Percentiles rank a stretch among this genome's conserved stretches.
These are phyloP conservation scores for Leccinum holopus DNA, from an alignment of 1,284 basidiomycete species.

Conservation along the genomic window DNA sequence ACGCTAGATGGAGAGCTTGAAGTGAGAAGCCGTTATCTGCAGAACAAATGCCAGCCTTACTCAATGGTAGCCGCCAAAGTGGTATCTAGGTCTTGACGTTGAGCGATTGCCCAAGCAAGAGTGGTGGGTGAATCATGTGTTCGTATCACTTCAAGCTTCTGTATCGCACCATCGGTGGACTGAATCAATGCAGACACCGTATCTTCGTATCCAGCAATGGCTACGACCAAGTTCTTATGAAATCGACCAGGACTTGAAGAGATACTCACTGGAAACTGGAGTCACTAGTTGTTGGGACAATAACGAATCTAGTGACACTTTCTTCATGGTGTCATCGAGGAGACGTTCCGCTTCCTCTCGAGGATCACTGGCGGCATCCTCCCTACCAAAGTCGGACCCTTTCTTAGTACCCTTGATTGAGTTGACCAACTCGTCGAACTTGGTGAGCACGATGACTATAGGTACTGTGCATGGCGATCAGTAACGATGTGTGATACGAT, in stretches of 20 bases:
- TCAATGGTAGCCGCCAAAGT: slow-evolving; percentile 6
- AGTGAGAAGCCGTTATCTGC: not conserved
- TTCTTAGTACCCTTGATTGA: not conserved
- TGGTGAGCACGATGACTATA: slow-evolving; percentile 7
- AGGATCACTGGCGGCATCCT: not conserved
- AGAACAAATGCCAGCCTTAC: not conserved
- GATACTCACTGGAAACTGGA: slow-evolving; percentile 6
- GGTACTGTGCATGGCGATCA: not conserved
- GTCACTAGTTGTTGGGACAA: slow-evolving; percentile 6
- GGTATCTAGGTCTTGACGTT: slow-evolving; percentile 4
- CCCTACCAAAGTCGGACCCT: too few species aligned
- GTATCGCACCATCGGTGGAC: slow-evolving; percentile 4
- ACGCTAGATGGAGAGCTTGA: not conserved
- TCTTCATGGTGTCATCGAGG: slow-evolving; percentile 3
- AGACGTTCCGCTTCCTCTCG: slow-evolving; percentile 5
- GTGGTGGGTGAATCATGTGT: slow-evolving; percentile 2
- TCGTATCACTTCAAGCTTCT: not conserved
- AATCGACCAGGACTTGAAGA: not conserved
- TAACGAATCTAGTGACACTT: slow-evolving; percentile 7
- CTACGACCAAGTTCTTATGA: not conserved
- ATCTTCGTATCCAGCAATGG: slow-evolving; percentile 2
- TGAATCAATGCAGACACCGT: slow-evolving; percentile 7
- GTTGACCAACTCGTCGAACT: slow-evolving; percentile 6
- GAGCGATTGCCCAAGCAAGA: slow-evolving; percentile 10
- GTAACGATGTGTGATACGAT: not conserved